Conservation (phyloP, 495 filamentous ascomycete genomes). For the Penicillium arizonense region DNA sequence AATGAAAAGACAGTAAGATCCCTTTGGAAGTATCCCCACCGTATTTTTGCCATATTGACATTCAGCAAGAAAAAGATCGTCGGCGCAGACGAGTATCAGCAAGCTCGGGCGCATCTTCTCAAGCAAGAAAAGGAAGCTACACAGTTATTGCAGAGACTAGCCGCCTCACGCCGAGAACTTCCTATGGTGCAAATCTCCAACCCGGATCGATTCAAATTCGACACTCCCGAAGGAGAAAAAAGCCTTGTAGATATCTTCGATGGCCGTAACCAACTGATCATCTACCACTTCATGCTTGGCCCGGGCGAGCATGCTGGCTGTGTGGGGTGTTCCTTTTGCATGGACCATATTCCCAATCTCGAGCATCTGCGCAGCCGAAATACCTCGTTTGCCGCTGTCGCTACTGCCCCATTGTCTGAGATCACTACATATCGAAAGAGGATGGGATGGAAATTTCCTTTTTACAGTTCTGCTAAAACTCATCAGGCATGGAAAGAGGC, state of each 20-base stretch:
- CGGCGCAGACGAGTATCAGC: slow-evolving; percentile 31
- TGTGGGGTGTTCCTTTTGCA: slow-evolving; percentile 35
- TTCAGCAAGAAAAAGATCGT: neutral
- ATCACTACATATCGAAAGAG: slow-evolving; percentile 34
- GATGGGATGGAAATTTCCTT: slow-evolving; percentile 45
- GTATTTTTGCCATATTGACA: no score
- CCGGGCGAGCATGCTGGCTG: slow-evolving; percentile 33
- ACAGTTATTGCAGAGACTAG: slow-evolving; percentile 26
- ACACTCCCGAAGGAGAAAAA: slow-evolving; percentile 28
- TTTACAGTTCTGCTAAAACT: slow-evolving; percentile 34
- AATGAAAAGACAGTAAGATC: no score
- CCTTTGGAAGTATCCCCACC: no score
- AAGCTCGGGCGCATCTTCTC: slow-evolving; percentile 38
- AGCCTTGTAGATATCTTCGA: slow-evolving; percentile 38
- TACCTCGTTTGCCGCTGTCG: slow-evolving; percentile 35
- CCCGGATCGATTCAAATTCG: slow-evolving; percentile 34
- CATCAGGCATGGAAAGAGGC: slow-evolving; percentile 16
- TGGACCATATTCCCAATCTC: slow-evolving; percentile 38
- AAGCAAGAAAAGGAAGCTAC: slow-evolving; percentile 38
- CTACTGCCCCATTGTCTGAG: slow-evolving; percentile 34
- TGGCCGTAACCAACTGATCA: slow-evolving; percentile 39
- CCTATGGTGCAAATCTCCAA: slow-evolving; percentile 36
- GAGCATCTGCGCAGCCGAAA: slow-evolving; percentile 32
- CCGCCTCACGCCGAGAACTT: slow-evolving; percentile 29
- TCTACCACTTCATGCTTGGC: slow-evolving; percentile 49